These are phyloP conservation scores for Infundibulicybe gibba DNA, from an alignment of 768 basidiomycete species.

Conservation along the genomic window DNA sequence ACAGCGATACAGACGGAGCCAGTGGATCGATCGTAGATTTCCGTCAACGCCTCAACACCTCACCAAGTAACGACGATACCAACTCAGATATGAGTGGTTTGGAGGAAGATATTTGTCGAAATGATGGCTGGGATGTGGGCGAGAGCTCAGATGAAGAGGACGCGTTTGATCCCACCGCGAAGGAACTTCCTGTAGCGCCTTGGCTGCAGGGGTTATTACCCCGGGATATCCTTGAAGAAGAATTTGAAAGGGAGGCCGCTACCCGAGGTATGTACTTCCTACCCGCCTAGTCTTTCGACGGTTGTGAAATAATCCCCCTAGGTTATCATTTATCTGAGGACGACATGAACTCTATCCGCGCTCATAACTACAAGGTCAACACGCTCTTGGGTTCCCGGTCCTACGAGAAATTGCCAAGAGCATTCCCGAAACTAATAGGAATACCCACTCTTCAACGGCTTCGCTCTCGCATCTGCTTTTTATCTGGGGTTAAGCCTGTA, in stretches of 20 bases:
- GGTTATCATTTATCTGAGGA: background rate
- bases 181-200: too few relatives aligned
- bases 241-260: background rate
- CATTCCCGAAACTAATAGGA: background rate
- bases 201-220: background rate
- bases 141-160: too few relatives aligned
- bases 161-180: too few relatives aligned
- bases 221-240: background rate
- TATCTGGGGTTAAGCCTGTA: conserved; percentile 20
- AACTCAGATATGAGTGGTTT: too few relatives aligned
- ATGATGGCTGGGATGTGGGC: too few relatives aligned
- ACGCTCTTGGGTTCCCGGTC: background rate
- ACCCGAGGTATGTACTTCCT: background rate
- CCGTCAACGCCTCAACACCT: too few relatives aligned
- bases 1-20: too few relatives aligned
- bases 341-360: background rate
- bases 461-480: conserved; percentile 8
- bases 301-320: background rate
- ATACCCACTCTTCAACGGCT: background rate
- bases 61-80: too few relatives aligned
- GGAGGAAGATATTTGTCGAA: too few relatives aligned
- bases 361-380: background rate
- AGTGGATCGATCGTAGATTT: too few relatives aligned
- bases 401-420: background rate
- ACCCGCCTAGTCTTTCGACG: background rate